Percentiles rank a stretch among this genome's conserved stretches.
These are phyloP conservation scores for Exserohilum rostratum DNA, from an alignment of 2,329 filamentous ascomycete genomes.

Conservation along the genomic window DNA sequence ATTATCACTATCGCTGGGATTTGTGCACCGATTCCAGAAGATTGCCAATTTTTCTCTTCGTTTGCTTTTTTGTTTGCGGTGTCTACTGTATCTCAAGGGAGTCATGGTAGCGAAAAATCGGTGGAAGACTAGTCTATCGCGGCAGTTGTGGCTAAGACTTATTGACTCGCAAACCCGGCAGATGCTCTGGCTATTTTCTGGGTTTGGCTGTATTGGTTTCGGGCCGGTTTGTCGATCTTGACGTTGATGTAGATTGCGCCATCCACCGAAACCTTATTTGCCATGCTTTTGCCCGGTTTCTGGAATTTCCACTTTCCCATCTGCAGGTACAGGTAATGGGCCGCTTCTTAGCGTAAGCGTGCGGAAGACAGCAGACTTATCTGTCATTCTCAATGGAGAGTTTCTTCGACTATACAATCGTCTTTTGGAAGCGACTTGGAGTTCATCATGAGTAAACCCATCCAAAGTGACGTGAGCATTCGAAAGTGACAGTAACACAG, in stretches of 20 bases:
- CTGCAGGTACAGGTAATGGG: slow-evolving; percentile 8
- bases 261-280: neutral
- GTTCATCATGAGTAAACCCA: slow-evolving; percentile 20
- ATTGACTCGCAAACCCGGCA: neutral
- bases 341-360: slow-evolving; percentile 15
- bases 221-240: neutral
- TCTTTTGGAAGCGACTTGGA: neutral
- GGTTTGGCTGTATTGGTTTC: neutral
- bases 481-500: neutral
- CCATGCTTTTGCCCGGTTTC: neutral
- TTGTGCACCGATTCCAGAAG: neutral
- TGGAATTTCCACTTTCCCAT: neutral
- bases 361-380: neutral
- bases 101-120: slow-evolving; percentile 20
- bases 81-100: slow-evolving; percentile 5
- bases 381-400: neutral
- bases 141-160: neutral
- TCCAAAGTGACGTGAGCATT: slow-evolving; percentile 10
- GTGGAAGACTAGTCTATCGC: neutral
- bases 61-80: neutral
- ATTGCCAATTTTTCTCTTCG: neutral
- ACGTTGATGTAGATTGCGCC: neutral
- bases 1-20: neutral
- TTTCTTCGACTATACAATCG: neutral
- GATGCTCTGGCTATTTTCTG: neutral